Base-by-base conservation (phyloP, 2,329 filamentous ascomycete genomes). In the Emydomyces testavorans region DNA sequence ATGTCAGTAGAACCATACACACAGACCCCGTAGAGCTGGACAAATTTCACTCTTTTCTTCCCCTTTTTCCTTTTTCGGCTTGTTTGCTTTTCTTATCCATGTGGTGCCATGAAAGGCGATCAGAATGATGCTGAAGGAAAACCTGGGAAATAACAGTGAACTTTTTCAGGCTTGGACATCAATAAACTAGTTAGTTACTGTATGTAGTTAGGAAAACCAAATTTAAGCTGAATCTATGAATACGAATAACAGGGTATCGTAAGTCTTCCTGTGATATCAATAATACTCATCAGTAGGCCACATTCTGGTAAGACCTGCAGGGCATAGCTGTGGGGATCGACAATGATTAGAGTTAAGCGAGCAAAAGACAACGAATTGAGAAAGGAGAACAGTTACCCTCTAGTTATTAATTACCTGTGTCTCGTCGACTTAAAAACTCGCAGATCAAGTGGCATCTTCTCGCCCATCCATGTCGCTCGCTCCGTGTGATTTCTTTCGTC, bases 401-500 rank as follows among this genome's bases (percentile, higher is more conserved):
- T 49, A n/a, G n/a, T n/a, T n/a, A n/a, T 57, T 56, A 54, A 55
- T 54, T 46, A 28, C 34, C 21, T 11, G 21, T 34, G 18, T 36
- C 18, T 32, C 34, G 8, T 36, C 31, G 18, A n/a, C 50, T 63
- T 65, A 23, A 71, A 67, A 2, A 66, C 0, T 26, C 60, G 54
- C 53, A 69, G 52, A 58, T 71, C 67, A 53, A 71, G 56, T 20
- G 68, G 68, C 45, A 71, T 59, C n/a, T 59, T 56, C n/a, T 71
- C 66, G 4, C 69, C 68, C 54, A 71, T 52, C 68, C 69, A 71
- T 10, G 62, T 63, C 53, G 69, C 69, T 18, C 67, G 58, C 50
- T 68, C 63, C 21, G 67, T 66, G 57, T 72, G 65, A 57, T 71
- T 67, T 38, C 75, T 66, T 50, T 71, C 59, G 50, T 75, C 71